Evolutionary conservation across 192 early-diverging fungal species (phyloP).

Genomic region (Coemansia sp.): DNA sequence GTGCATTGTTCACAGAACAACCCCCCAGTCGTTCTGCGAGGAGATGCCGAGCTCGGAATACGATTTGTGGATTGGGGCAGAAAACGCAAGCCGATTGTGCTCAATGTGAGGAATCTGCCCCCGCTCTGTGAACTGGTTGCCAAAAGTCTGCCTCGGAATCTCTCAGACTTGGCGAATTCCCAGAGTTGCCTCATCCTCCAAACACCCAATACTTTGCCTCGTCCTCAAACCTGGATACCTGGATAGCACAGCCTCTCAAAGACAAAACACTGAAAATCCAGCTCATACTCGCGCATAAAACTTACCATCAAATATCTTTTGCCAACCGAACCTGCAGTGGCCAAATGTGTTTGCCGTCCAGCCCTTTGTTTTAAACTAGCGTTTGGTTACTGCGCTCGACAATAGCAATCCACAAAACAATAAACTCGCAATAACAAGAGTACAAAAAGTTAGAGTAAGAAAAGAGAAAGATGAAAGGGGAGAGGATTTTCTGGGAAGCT

Average conservation of each 20-base stretch:
- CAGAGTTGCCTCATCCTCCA: no score
- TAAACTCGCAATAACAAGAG: conserved; percentile 15
- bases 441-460: conserved; percentile 9
- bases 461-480: conserved; percentile 3
- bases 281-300: no score
- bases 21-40: background rate
- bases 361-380: background rate
- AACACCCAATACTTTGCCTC: no score
- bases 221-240: no score
- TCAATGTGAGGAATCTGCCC: no score
- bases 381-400: background rate
- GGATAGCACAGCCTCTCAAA: no score
- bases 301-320: no score
- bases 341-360: background rate
- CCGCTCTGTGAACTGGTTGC: no score
- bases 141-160: no score
- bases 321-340: no score
- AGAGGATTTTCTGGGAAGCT: conserved; percentile 19
- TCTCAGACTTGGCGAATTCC: no score
- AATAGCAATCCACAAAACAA: conserved; percentile 10
- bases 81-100: conserved; percentile 2
- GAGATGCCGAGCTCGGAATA: conserved; percentile 4
- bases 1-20: background rate
- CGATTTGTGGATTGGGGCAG: conserved; percentile 5
- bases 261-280: no score